phyloP scores from a whole-genome alignment of 2,329 filamentous ascomycete species.

The Verticillium tricorpus region DNA sequence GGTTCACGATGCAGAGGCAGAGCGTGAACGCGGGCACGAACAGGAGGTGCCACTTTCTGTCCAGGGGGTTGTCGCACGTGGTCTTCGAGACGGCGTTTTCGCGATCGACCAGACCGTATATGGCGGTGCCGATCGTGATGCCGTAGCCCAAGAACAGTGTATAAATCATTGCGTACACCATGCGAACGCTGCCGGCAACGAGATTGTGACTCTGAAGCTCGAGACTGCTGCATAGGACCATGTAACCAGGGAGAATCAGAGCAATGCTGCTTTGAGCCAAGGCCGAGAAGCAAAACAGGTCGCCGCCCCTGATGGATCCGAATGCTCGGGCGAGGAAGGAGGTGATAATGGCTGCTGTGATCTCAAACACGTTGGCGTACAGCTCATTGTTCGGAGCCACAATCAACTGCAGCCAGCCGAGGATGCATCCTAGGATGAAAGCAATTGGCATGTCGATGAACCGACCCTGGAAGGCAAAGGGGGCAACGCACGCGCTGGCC shows the following conservation, averaged over 20 bases:
- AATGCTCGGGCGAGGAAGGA: slow-evolving; percentile 67
- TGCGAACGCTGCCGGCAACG: slow-evolving; percentile 61
- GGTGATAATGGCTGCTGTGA: slow-evolving; percentile 56
- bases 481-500: slow-evolving; percentile 70
- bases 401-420: slow-evolving; percentile 71
- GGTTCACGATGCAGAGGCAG: slow-evolving; percentile 72
- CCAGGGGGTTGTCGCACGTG: slow-evolving; percentile 29
- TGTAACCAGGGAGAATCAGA: slow-evolving; percentile 62
- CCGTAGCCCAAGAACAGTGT: slow-evolving; percentile 64
- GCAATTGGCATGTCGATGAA: slow-evolving; percentile 74
- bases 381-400: slow-evolving; percentile 70
- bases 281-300: slow-evolving; percentile 66
- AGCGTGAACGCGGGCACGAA: slow-evolving; percentile 67
- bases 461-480: slow-evolving; percentile 74
- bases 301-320: slow-evolving; percentile 56
- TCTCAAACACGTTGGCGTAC: slow-evolving; percentile 52
- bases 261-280: slow-evolving; percentile 71
- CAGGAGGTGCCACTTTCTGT: slow-evolving; percentile 43
- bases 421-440: slow-evolving; percentile 69
- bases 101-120: slow-evolving; percentile 52
- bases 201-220: slow-evolving; percentile 63
- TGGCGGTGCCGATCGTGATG: slow-evolving; percentile 56
- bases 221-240: slow-evolving; percentile 49
- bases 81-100: slow-evolving; percentile 41
- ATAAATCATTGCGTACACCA: slow-evolving; percentile 67